Conservation (phyloP, 345 rosid genomes). For the Eucalyptus decipiens region DNA sequence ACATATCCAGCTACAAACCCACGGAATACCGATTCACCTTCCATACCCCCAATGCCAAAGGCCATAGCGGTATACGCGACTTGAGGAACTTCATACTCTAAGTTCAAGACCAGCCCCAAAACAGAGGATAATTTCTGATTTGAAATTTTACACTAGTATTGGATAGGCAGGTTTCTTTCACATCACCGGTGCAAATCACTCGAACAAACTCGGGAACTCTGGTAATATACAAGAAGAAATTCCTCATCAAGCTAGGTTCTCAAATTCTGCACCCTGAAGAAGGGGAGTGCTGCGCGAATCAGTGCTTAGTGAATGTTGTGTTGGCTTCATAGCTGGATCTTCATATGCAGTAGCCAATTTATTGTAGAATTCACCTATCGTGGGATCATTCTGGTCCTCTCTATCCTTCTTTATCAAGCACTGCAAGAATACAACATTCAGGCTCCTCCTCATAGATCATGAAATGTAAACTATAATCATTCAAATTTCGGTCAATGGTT, state of each 20-base stretch:
- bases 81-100: not conserved
- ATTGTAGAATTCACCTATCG: conserved; percentile 45
- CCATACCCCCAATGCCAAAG: not conserved
- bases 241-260: not conserved
- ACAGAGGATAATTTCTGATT: not conserved
- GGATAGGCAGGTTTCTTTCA: not conserved
- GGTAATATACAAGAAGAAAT: not conserved
- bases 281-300: conserved; percentile 34
- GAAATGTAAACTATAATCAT: not conserved
- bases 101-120: not conserved
- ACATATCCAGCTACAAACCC: not conserved
- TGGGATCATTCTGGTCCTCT: conserved; percentile 44
- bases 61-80: not conserved
- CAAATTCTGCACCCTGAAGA: conserved; percentile 22
- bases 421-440: conserved; percentile 29
- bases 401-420: conserved; percentile 69
- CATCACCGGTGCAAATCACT: not conserved
- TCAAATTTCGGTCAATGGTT: not conserved
- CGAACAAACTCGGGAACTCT: not conserved
- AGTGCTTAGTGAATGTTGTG: conserved; percentile 19
- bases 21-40: not conserved
- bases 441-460: not conserved
- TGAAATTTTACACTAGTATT: not conserved
- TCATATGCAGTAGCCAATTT: conserved; percentile 47
- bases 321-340: conserved; percentile 56